Evolutionary conservation across 371 early-diverging fungal genomes (phyloP).

Genomic region (Mycotypha africana): DNA sequence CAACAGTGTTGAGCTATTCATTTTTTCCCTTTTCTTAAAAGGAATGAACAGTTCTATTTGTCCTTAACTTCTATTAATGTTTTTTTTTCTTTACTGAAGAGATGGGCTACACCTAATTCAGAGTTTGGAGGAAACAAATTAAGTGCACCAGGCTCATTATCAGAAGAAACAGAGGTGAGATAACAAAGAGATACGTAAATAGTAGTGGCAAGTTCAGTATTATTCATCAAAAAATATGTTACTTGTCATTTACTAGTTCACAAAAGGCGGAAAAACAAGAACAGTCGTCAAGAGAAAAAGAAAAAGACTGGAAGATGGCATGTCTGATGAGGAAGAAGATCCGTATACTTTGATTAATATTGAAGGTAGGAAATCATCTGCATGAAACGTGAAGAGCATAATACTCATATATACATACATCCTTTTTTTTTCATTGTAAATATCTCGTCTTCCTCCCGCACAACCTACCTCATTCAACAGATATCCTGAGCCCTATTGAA

Average conservation of each 20-base stretch:
- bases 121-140: slow-evolving; percentile 40
- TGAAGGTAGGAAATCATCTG: slow-evolving; percentile 34
- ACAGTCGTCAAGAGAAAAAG: slow-evolving; percentile 38
- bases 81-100: slow-evolving; percentile 32
- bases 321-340: slow-evolving; percentile 43
- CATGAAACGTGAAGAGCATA: no score
- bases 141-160: slow-evolving; percentile 26
- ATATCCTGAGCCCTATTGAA: slow-evolving; percentile 47
- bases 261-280: slow-evolving; percentile 30
- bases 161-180: slow-evolving; percentile 36
- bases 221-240: no score
- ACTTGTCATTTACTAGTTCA: slow-evolving; percentile 17
- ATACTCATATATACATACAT: no score
- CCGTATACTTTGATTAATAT: slow-evolving; percentile 48
- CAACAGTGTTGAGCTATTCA: no score
- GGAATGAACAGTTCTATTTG: slow-evolving; percentile 1
- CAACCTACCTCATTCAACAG: no score
- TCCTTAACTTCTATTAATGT: slow-evolving; percentile 29
- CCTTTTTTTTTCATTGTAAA: no score
- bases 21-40: background rate
- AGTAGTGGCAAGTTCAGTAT: no score
- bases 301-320: slow-evolving; percentile 29
- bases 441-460: no score
- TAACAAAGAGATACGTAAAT: no score
- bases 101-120: slow-evolving; percentile 32